Evolutionary conservation across 257 asterid species (phyloP).

Genomic region (Fraxinus cuspidata): DNA sequence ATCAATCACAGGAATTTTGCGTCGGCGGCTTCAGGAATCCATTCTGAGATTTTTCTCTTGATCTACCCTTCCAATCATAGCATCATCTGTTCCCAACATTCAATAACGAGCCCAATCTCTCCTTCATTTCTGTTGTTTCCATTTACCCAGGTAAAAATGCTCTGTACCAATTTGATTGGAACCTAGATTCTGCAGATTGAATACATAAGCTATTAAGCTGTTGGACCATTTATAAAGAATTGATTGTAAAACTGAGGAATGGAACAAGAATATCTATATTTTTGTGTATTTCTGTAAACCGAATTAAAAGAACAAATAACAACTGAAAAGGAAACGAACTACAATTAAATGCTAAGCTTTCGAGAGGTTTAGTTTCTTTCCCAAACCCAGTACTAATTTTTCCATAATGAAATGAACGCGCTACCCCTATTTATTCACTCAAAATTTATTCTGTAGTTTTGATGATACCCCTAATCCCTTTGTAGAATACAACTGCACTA

Average conservation of each 20-base stretch:
- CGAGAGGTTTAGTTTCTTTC: not conserved
- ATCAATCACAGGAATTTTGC: not conserved
- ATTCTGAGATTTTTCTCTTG: not conserved
- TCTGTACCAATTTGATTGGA: not conserved
- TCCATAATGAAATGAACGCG: not conserved
- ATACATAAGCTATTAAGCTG: not conserved
- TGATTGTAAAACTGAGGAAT: not conserved
- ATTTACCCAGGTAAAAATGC: not conserved
- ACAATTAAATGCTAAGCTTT: not conserved
- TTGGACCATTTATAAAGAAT: not conserved
- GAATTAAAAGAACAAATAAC: not conserved
- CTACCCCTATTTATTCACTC: not conserved
- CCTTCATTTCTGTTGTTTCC: not conserved
- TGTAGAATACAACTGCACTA: not conserved
- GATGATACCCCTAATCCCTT: not conserved
- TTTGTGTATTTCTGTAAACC: not conserved
- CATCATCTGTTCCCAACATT: not conserved
- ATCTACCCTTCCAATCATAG: not conserved
- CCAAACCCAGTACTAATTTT: not conserved
- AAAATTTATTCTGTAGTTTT: not conserved
- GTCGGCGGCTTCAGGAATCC: not conserved
- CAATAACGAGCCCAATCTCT: not conserved
- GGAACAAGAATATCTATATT: not conserved
- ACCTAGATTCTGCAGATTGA: not conserved
- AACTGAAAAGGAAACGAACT: not conserved